A percentile compares a stretch with the other conserved stretches of the same genome.
These are phyloP conservation scores for Paecilomyces formosus DNA, from an alignment of 2,329 filamentous ascomycete genomes.

Conservation along the genomic window DNA sequence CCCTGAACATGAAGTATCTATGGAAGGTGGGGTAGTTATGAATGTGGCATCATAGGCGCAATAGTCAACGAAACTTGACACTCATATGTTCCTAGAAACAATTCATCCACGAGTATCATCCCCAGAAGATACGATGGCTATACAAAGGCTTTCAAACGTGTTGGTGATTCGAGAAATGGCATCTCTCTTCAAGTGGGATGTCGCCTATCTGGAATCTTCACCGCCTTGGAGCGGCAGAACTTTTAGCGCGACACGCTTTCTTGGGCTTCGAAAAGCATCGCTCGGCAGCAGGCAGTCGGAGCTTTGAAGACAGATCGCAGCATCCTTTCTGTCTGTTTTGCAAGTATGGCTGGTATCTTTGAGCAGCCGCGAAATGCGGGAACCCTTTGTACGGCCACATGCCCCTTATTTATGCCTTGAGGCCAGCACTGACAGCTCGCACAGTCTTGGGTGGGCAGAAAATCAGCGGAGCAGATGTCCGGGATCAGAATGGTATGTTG, in stretches of 20 bases:
- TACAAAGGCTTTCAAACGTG: not conserved
- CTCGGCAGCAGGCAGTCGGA: slow-evolving; percentile 15
- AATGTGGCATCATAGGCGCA: not conserved
- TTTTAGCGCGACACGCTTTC: slow-evolving; percentile 24
- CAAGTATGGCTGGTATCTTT: slow-evolving; percentile 84
- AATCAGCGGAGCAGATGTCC: slow-evolving; percentile 92
- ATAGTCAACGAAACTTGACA: not conserved
- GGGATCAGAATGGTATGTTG: slow-evolving; percentile 82
- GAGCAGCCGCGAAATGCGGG: slow-evolving; percentile 87
- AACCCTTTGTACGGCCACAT: slow-evolving; percentile 62
- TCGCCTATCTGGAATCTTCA: slow-evolving; percentile 17
- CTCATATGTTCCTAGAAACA: not conserved
- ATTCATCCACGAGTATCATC: too few relatives aligned
- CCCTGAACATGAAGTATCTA: not conserved
- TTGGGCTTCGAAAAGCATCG: slow-evolving; percentile 12
- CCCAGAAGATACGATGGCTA: too few relatives aligned
- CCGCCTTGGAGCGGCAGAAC: slow-evolving; percentile 37
- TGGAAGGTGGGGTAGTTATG: not conserved
- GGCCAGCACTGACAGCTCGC: slow-evolving; percentile 23
- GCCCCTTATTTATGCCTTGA: slow-evolving; percentile 3
- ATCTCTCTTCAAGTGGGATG: slow-evolving; percentile 32
- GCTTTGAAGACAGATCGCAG: slow-evolving; percentile 6
- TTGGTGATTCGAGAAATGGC: slow-evolving; percentile 26
- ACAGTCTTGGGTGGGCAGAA: slow-evolving; percentile 88
- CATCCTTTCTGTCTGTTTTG: slow-evolving; percentile 5